Evolutionary conservation across 208 protist genomes (phyloP).

Genomic region (Vickermania spadyakhi): DNA sequence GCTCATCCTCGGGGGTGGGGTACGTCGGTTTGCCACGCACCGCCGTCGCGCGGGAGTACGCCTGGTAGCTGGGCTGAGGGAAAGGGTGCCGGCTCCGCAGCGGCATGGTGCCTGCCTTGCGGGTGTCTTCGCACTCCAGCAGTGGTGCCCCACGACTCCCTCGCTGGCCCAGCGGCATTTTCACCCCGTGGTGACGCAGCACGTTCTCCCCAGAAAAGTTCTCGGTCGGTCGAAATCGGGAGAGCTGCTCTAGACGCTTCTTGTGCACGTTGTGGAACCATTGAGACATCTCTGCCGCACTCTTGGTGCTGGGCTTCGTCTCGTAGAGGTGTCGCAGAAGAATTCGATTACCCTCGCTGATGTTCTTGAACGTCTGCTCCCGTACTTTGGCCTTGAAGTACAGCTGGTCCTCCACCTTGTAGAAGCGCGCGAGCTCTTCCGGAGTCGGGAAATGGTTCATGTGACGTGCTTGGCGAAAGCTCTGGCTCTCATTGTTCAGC

Average conservation of each 20-base stretch:
- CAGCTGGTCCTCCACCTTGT: slow-evolving; percentile 4
- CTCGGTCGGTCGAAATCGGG: background rate
- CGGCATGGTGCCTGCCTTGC: background rate
- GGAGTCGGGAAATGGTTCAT: slow-evolving; percentile 1
- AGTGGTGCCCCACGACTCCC: background rate
- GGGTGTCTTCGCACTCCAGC: background rate
- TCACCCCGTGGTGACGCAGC: background rate
- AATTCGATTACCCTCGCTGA: slow-evolving; percentile 3
- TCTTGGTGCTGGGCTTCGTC: background rate
- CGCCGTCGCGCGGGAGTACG: background rate
- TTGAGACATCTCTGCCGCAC: background rate
- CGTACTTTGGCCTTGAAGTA: background rate
- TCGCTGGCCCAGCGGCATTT: background rate
- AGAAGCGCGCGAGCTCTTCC: background rate
- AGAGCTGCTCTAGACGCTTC: slow-evolving; percentile 1
- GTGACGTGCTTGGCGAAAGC: background rate
- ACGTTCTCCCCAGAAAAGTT: slow-evolving; percentile 5
- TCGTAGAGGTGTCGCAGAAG: slow-evolving; percentile 1
- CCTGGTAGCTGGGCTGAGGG: background rate
- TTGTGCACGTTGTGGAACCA: slow-evolving; percentile 1
- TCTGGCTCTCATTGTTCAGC: slow-evolving; percentile 2
- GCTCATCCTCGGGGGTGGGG: background rate
- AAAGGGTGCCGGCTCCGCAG: background rate
- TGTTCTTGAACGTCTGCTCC: slow-evolving; percentile 5
- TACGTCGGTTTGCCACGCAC: background rate